Conservation (phyloP, 345 rosid genomes). For the Eucalyptus pumila region DNA sequence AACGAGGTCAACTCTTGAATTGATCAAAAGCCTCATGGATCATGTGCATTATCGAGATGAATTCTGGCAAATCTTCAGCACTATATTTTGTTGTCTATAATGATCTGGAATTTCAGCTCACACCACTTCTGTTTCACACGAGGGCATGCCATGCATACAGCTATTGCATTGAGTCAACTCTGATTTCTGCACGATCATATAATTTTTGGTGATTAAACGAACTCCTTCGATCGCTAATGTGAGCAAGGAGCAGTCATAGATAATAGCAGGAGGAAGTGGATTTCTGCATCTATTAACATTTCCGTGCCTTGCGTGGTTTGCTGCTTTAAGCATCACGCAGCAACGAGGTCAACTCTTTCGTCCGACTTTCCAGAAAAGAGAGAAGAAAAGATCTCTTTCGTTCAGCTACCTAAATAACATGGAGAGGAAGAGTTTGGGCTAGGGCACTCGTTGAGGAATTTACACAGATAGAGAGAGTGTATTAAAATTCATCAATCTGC, state of each 20-base stretch:
- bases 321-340: background rate
- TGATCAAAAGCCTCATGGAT: too few species aligned
- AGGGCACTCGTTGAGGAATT: background rate
- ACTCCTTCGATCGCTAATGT: background rate
- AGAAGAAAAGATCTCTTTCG: background rate
- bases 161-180: background rate
- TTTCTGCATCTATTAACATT: background rate
- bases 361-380: background rate
- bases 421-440: background rate
- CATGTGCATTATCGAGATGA: too few species aligned
- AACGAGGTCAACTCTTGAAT: background rate
- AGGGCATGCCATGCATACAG: background rate
- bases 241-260: background rate
- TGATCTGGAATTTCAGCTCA: background rate
- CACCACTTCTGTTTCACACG: background rate
- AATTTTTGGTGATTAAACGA: background rate
- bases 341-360: background rate
- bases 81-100: too few species aligned
- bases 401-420: background rate
- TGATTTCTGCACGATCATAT: background rate
- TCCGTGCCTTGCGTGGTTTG: background rate
- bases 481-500: background rate
- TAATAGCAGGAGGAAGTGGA: background rate
- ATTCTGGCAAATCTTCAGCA: too few species aligned
- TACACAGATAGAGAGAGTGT: background rate